Base-by-base conservation (phyloP, 257 asterid genomes). In the Salvia miltiorrhiza region DNA sequence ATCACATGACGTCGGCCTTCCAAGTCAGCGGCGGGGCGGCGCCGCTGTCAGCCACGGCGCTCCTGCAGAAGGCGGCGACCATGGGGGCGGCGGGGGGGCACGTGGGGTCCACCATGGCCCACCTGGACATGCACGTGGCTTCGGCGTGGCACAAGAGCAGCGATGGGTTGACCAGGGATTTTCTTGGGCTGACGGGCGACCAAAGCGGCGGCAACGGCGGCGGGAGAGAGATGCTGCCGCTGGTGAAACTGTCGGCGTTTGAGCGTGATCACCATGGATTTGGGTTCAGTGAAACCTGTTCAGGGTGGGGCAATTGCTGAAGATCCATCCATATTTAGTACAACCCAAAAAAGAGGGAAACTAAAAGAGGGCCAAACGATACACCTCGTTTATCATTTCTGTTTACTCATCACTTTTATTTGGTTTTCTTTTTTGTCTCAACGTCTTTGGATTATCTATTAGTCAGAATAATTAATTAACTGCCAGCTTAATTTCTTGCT, bases 91-190 rank as follows among this genome's bases (percentile, higher is more conserved):
- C 43, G 3, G 52, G 59, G 10, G 88, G 86, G 33, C 88, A 83
- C 59, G 71, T 68, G 73, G 75, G 82, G 49, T 85, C 96, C 76
- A 77, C 80, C 55, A 85, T 92, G 95, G 78, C 90, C 78, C 93
- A 81, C 57, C 73, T 84, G 48, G 88, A 81, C 74, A 82, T 76
- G 77, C 92, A 85, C 71, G 76, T 64, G 79, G 33, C 73, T 26
- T 63, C 69, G n/a, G 72, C 78, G 9, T 92, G 97, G 97, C 85
- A 86, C 64, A 79, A 81, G 74, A 78, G 52, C 2, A 44, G 43
- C n/a, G 95, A 87, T 30, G 75, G 80, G 20, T 19, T 85, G 72
- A 92, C 97, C 13, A 74, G 95, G 68, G 96, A 92, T 55, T 92
- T 92, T 59, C 86, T 92, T 9, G 97, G 97, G 26, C 74, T 92